A percentile compares a stretch with the other conserved stretches of the same genome.
phyloP scores from a whole-genome alignment of 495 filamentous ascomycete species.

The Penicillium nucicola region DNA sequence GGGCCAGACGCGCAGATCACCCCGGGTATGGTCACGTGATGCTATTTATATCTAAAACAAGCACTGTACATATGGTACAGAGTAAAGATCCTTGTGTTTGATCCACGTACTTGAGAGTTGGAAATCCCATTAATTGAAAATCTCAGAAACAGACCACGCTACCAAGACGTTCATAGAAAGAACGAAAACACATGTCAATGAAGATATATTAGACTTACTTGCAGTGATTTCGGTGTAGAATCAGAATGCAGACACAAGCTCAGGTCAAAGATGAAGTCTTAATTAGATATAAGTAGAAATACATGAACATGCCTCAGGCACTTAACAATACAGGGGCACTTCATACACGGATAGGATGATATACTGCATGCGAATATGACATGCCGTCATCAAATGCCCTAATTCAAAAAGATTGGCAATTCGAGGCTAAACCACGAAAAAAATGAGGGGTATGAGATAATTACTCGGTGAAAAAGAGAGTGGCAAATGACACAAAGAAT shows the following conservation, averaged over 20 bases:
- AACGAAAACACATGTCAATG: no score
- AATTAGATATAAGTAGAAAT: slow-evolving; percentile 21
- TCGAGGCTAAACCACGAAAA: no score
- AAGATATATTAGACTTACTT: no score
- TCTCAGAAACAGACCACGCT: no score
- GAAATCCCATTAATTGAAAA: no score
- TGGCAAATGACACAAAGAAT: not conserved
- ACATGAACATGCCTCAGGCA: slow-evolving; percentile 3
- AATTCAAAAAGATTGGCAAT: not conserved
- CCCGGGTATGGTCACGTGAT: slow-evolving; percentile 11
- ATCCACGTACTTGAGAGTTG: not conserved
- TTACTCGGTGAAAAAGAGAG: no score
- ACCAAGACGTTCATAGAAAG: no score
- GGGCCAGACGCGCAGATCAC: slow-evolving; percentile 9
- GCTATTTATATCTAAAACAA: not conserved
- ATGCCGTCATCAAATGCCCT: not conserved
- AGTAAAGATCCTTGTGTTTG: no score
- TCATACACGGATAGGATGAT: not conserved
- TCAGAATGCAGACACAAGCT: no score
- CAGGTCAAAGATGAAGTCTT: not conserved
- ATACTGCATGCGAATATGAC: not conserved
- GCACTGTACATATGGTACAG: no score
- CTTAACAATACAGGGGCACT: not conserved
- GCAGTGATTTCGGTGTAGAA: no score
- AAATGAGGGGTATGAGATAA: no score